Evolutionary conservation across 2,329 filamentous ascomycete genomes (phyloP), one percentile per base, ranked within the genome.

Genomic region (Pyricularia pennisetigena): DNA sequence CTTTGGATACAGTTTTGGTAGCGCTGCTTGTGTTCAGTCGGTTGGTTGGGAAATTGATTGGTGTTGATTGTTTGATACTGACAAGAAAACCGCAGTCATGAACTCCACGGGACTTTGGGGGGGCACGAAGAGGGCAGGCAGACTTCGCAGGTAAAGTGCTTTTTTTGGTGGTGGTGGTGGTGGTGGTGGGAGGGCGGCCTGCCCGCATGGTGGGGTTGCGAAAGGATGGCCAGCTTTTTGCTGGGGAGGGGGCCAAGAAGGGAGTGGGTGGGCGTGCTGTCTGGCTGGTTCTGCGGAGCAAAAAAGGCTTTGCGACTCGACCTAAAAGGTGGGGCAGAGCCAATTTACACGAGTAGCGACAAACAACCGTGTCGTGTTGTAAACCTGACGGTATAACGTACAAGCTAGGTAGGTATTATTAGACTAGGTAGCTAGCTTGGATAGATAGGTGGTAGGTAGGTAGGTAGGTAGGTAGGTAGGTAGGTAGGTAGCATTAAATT

Each of bases 181-280:
- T 32, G 41, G 54, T 61, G 57, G 57, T 61, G 57, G 57, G 57
- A 61, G 57, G 57, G 57, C 57, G 23, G 57, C 57, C 57, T 61
- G 57, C 57, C 57, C 57, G 57, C 57, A 61, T 61, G 57, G 57
- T 61, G 57, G 57, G 57, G 57, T 61, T 61, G 57, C 57, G 41
- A 54, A 9, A 54, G 41, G 57, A 61, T 28, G 57, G 57, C 23
- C 57, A 61, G 57, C 57, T 61, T 61, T 61, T 61, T 61, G 57
- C 57, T 61, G 41, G 41, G 41, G 57, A 61, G n/a, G 23, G 57
- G 57, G 23, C 57, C 57, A 61, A 28, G 57, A n/a, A 61, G 57
- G 41, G n/a, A 54, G 41, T 54, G 41, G 41, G 41, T 54, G 41
- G 41, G 41, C 41, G n/a, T n/a, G 16, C 41, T n/a, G 41, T 9